Percentiles rank a stretch among this genome's conserved stretches.
These are phyloP conservation scores for Fusarium chaquense DNA, from an alignment of 2,329 filamentous ascomycete species.

Conservation along the genomic window DNA sequence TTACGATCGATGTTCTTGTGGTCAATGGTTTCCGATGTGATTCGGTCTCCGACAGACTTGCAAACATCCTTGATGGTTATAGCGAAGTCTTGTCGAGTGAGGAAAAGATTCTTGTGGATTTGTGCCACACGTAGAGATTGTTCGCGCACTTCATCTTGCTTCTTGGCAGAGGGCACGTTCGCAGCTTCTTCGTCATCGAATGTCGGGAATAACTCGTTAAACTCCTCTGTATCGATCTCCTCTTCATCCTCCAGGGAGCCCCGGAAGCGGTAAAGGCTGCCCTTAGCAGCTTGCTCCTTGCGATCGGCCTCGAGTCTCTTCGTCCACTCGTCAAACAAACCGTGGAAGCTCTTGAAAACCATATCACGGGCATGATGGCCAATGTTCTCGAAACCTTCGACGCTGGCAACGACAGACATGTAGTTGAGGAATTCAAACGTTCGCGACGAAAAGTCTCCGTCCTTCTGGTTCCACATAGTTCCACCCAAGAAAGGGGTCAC, in stretches of 20 bases:
- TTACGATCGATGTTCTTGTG: constrained; percentile 50
- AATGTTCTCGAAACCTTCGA: constrained; percentile 62
- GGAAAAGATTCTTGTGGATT: constrained; percentile 68
- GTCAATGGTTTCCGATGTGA: constrained; percentile 48
- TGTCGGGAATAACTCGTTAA: constrained; percentile 84
- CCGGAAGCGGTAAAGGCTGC: constrained; percentile 84
- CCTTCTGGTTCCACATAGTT: constrained; percentile 48
- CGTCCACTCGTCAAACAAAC: constrained; percentile 84
- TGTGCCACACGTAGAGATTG: constrained; percentile 72
- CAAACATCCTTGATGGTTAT: constrained; percentile 60
- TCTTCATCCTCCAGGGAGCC: constrained; percentile 83
- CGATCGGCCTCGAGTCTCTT: constrained; percentile 81
- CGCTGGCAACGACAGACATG: constrained; percentile 53
- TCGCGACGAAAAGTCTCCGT: constrained; percentile 37
- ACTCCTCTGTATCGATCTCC: constrained; percentile 77
- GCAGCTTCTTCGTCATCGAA: constrained; percentile 70
- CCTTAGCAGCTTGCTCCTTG: constrained; percentile 77
- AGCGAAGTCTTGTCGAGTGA: constrained; percentile 55
- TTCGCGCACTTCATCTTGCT: constrained; percentile 60
- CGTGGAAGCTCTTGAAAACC: constrained; percentile 75
- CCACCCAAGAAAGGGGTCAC: constrained; percentile 70
- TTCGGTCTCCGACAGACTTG: constrained; percentile 57
- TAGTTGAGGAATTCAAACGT: constrained; percentile 60
- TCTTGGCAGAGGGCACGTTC: constrained; percentile 49
- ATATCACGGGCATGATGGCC: constrained; percentile 60